These are phyloP conservation scores for Saccharomyces hybrid DNA, from an alignment of 1,139 yeast genomes.

Conservation along the genomic window DNA sequence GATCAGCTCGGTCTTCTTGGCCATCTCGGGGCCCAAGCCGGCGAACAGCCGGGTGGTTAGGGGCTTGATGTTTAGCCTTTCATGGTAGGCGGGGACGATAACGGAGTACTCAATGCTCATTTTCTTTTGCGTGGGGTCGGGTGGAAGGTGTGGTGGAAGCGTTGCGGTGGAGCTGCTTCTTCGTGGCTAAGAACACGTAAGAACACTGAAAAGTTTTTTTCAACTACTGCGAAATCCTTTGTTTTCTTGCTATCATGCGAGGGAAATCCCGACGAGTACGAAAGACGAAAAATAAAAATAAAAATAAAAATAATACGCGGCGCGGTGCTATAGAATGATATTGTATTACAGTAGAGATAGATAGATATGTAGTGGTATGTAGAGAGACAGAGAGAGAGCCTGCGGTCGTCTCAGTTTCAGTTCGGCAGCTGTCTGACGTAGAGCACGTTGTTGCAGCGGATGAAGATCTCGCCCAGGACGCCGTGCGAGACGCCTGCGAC, in stretches of 20 bases:
- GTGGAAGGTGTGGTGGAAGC: too few relatives aligned
- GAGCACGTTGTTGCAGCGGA: constrained; percentile 34
- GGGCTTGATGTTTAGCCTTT: constrained; percentile 39
- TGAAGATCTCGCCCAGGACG: constrained; percentile 69
- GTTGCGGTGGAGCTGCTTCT: too few relatives aligned
- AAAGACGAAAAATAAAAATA: background rate
- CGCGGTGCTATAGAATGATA: too few relatives aligned
- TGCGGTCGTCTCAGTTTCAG: too few relatives aligned
- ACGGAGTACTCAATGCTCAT: constrained; percentile 36
- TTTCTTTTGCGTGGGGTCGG: too few relatives aligned
- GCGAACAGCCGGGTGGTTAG: constrained; percentile 39
- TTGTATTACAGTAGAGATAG: too few relatives aligned
- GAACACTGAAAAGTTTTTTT: background rate
- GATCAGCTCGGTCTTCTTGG: constrained; percentile 37
- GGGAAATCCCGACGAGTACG: too few relatives aligned
- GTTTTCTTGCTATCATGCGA: background rate
- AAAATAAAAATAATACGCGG: background rate
- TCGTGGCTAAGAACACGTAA: background rate
- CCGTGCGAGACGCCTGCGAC: constrained; percentile 49
- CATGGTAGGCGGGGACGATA: constrained; percentile 43
- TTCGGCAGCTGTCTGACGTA: too few relatives aligned
- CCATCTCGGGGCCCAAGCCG: constrained; percentile 36
- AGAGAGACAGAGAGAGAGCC: too few relatives aligned
- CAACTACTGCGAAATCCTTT: background rate
- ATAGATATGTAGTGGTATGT: too few relatives aligned